Evolutionary conservation across 768 basidiomycete species (phyloP).

Genomic region (Termitomyces sp.): DNA sequence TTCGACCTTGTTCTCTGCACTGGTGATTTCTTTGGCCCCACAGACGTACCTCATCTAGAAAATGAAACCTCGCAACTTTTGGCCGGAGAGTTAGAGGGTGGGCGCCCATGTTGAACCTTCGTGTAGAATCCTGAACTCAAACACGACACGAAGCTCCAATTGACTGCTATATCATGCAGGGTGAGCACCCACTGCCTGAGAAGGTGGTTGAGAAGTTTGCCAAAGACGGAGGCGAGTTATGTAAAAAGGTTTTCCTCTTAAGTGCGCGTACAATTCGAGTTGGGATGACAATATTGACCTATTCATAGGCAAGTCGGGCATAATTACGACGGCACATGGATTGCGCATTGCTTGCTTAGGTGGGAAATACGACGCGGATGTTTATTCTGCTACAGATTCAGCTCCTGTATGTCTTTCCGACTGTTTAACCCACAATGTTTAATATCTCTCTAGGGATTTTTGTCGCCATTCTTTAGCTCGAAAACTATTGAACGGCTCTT

Average conservation of each 20-base stretch:
- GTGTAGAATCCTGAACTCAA: conserved; percentile 4
- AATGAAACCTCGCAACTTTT: conserved; percentile 58
- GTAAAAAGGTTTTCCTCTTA: conserved; percentile 77
- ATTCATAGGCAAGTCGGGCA: conserved; percentile 67
- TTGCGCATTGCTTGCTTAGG: conserved; percentile 84
- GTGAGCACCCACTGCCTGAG: conserved; percentile 68
- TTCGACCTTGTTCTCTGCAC: conserved; percentile 80
- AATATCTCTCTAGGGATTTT: conserved; percentile 50
- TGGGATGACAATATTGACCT: neutral
- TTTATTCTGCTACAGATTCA: conserved; percentile 54
- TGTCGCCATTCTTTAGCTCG: conserved; percentile 69
- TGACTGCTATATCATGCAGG: conserved; percentile 92
- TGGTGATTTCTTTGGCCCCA: conserved; percentile 81
- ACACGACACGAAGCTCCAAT: conserved; percentile 57
- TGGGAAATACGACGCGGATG: conserved; percentile 61
- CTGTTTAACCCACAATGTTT: conserved; percentile 1
- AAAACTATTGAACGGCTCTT: conserved; percentile 68
- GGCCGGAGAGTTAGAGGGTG: conserved; percentile 64
- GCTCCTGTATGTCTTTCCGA: conserved; percentile 47
- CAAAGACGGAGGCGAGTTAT: conserved; percentile 73
- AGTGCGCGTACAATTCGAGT: conserved; percentile 44
- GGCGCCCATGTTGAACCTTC: conserved; percentile 8
- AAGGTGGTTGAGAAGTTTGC: conserved; percentile 70
- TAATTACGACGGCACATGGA: conserved; percentile 73
- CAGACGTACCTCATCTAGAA: conserved; percentile 31